A percentile compares a stretch with the other conserved stretches of the same genome.
Evolutionary conservation across 164 flowering plant genomes (phyloP).

Genomic region (Stephania yunnanensis): DNA sequence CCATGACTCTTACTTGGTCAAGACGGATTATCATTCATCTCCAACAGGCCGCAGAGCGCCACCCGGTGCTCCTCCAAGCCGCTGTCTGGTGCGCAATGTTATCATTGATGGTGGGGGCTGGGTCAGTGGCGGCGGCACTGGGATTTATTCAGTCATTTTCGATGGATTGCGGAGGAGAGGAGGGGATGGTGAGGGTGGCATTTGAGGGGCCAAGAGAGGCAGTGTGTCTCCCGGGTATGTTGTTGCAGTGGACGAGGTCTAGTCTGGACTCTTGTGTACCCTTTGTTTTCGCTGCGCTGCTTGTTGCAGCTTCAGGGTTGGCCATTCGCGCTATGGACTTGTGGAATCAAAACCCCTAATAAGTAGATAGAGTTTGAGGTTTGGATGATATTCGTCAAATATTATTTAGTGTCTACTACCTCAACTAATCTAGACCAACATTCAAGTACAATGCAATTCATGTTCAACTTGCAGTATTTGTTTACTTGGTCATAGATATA

Average conservation of each 20-base stretch:
- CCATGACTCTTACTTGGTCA: too few relatives aligned
- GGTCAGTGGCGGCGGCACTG: too few relatives aligned
- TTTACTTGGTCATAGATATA: not conserved
- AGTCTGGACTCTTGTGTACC: constrained; percentile 46
- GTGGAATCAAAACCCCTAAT: constrained; percentile 29
- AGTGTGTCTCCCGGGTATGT: constrained; percentile 43
- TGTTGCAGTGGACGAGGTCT: constrained; percentile 28
- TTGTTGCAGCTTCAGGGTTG: constrained; percentile 48
- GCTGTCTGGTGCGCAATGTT: too few relatives aligned
- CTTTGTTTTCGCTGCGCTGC: constrained; percentile 49
- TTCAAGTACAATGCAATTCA: too few relatives aligned
- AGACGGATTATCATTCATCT: too few relatives aligned
- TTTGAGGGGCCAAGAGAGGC: constrained; percentile 48
- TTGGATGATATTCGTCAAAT: not conserved
- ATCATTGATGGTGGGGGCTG: too few relatives aligned
- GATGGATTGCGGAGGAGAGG: too few relatives aligned
- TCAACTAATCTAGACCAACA: not conserved
- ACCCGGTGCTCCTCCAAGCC: too few relatives aligned
- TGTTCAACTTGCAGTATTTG: not conserved
- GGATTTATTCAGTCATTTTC: too few relatives aligned
- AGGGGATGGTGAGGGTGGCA: constrained; percentile 35
- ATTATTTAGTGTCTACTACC: not conserved
- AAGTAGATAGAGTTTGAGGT: not conserved
- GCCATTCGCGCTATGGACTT: constrained; percentile 43
- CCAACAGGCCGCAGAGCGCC: too few relatives aligned